These are phyloP conservation scores for Calonectria crousiana DNA, from an alignment of 2,329 filamentous ascomycete genomes.

Conservation along the genomic window DNA sequence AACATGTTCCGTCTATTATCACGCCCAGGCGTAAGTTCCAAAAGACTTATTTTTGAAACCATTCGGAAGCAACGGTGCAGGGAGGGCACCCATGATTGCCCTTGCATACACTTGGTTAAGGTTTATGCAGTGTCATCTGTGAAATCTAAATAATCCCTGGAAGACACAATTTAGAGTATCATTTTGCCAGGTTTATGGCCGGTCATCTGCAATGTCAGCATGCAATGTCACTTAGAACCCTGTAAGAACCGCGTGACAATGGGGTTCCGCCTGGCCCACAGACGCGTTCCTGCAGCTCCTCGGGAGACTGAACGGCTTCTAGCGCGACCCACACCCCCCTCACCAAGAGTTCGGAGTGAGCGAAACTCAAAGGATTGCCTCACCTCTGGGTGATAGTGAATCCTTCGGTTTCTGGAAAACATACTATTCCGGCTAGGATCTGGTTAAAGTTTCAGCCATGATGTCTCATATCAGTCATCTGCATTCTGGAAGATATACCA, in stretches of 20 bases:
- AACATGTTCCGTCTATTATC: neutral
- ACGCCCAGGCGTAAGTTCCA: neutral
- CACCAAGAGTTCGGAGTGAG: neutral
- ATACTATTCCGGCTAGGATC: neutral
- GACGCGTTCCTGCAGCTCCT: constrained; percentile 9
- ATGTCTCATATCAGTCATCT: neutral
- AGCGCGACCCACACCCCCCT: neutral
- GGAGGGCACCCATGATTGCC: neutral
- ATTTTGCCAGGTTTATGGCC: neutral
- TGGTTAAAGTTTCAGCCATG: neutral
- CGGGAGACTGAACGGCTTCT: neutral
- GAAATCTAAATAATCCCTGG: neutral
- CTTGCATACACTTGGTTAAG: neutral
- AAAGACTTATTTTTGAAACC: neutral
- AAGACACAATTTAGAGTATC: neutral
- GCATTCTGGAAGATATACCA: neutral
- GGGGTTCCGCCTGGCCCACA: neutral
- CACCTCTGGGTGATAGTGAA: neutral
- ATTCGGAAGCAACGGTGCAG: neutral
- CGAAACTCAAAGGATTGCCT: constrained; percentile 10
- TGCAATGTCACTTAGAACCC: neutral
- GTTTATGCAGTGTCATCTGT: constrained; percentile 4
- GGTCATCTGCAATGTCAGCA: neutral
- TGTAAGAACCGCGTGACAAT: neutral
- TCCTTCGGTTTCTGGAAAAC: constrained; percentile 10